Conservation (phyloP, 2,329 filamentous ascomycete species). For the Monilinia fructigena region DNA sequence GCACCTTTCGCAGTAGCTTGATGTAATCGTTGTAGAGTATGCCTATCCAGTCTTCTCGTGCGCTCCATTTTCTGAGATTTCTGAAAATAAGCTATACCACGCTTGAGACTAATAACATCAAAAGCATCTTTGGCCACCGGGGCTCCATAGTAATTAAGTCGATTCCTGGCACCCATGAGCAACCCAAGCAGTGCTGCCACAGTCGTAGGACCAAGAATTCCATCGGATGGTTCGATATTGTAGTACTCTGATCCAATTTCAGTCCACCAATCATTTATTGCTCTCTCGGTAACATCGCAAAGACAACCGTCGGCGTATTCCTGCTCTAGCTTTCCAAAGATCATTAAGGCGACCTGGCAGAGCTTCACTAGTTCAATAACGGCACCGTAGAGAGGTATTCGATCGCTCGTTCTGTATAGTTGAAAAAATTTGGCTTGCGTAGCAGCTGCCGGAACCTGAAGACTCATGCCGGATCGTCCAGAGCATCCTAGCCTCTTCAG, state of each 20-base stretch:
- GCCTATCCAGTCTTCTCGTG: constrained; percentile 76
- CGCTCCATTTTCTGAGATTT: constrained; percentile 80
- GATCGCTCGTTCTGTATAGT: constrained; percentile 83
- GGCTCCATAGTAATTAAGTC: constrained; percentile 79
- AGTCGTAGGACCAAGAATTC: constrained; percentile 86
- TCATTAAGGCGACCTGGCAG: constrained; percentile 82
- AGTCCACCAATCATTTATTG: constrained; percentile 93
- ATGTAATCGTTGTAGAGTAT: constrained; percentile 79
- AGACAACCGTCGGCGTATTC: constrained; percentile 90
- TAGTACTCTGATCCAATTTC: constrained; percentile 90
- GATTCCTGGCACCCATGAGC: constrained; percentile 84
- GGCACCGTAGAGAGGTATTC: constrained; percentile 71
- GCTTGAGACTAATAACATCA: constrained; percentile 77
- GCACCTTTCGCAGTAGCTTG: constrained; percentile 86
- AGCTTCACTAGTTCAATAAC: constrained; percentile 88
- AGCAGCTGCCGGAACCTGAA: constrained; percentile 74
- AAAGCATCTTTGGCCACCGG: constrained; percentile 90
- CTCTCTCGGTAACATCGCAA: constrained; percentile 88
- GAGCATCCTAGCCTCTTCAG: constrained; percentile 90
- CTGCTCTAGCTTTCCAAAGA: constrained; percentile 84
- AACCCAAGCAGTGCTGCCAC: constrained; percentile 85
- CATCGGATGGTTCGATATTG: constrained; percentile 88
- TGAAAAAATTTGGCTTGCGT: constrained; percentile 90
- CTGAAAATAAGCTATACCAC: constrained; percentile 84
- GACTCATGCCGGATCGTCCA: constrained; percentile 79